Evolutionary conservation across 164 flowering plant genomes (phyloP).

Genomic region (Sextonia rubra): DNA sequence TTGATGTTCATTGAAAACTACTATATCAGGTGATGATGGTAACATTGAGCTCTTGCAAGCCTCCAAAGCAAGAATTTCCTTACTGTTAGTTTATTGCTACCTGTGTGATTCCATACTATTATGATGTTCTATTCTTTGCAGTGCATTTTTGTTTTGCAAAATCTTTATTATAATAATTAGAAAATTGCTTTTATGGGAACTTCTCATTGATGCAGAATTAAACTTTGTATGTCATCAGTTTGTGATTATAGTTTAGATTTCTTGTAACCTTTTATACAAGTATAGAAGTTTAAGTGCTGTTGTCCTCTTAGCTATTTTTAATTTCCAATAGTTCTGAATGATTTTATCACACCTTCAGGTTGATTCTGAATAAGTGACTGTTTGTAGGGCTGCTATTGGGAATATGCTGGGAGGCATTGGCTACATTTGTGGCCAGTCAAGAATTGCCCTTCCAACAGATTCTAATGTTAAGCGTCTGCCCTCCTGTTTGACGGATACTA

Average conservation of each 20-base stretch:
- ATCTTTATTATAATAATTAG: background rate
- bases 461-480: conserved; percentile 47
- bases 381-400: conserved; percentile 82
- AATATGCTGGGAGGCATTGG: conserved; percentile 97
- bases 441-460: conserved; percentile 50
- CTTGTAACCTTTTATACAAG: background rate
- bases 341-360: conserved; percentile 43
- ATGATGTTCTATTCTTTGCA: background rate
- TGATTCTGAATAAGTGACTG: conserved; percentile 46
- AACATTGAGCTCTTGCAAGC: no score
- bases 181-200: background rate
- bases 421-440: conserved; percentile 92
- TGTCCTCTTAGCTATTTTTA: background rate
- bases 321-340: conserved; percentile 9
- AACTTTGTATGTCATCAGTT: background rate
- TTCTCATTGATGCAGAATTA: background rate
- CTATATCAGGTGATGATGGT: no score
- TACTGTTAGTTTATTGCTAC: no score
- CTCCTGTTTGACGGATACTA: no score
- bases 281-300: background rate
- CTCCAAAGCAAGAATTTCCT: no score
- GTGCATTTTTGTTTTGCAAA: background rate
- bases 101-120: background rate
- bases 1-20: no score
- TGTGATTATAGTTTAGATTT: background rate